Conservation (phyloP, 2,329 filamentous ascomycete genomes). For the Beauveria rudraprayagi region DNA sequence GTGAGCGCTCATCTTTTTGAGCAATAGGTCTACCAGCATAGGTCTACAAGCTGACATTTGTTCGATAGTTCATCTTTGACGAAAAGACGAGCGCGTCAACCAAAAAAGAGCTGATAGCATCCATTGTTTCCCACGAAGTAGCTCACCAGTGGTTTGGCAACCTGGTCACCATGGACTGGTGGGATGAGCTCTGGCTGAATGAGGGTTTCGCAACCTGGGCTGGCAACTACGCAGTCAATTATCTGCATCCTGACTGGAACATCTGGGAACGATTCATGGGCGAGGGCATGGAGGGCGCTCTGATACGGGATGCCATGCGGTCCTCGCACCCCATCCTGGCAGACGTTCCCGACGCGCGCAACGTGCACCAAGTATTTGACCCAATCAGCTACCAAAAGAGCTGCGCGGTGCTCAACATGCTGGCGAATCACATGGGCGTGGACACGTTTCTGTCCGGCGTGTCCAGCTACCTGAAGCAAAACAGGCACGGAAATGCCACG, state of each 20-base stretch:
- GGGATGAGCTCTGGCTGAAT: conserved; percentile 96
- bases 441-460: conserved; percentile 93
- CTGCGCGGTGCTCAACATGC: conserved; percentile 92
- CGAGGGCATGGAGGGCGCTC: conserved; percentile 80
- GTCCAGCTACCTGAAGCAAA: conserved; percentile 83
- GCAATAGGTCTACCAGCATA: too few species aligned
- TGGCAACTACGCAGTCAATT: conserved; percentile 70
- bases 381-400: conserved; percentile 97
- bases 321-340: conserved; percentile 96
- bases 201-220: conserved; percentile 67
- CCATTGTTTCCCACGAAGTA: conserved; percentile 92
- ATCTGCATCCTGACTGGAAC: conserved; percentile 96
- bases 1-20: neutral
- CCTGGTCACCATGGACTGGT: conserved; percentile 96
- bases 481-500: conserved; percentile 90
- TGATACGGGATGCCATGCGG: conserved; percentile 80
- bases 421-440: conserved; percentile 89
- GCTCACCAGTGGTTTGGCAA: conserved; percentile 99
- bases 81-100: conserved; percentile 87
- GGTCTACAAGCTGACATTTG: neutral
- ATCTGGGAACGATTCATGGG: conserved; percentile 94
- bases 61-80: conserved; percentile 59
- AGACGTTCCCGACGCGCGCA: conserved; percentile 86
- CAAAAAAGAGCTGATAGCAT: conserved; percentile 84
- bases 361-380: conserved; percentile 98